Evolutionary conservation across 2,329 filamentous ascomycete species (phyloP).

Genomic region (Diatrype stigma): DNA sequence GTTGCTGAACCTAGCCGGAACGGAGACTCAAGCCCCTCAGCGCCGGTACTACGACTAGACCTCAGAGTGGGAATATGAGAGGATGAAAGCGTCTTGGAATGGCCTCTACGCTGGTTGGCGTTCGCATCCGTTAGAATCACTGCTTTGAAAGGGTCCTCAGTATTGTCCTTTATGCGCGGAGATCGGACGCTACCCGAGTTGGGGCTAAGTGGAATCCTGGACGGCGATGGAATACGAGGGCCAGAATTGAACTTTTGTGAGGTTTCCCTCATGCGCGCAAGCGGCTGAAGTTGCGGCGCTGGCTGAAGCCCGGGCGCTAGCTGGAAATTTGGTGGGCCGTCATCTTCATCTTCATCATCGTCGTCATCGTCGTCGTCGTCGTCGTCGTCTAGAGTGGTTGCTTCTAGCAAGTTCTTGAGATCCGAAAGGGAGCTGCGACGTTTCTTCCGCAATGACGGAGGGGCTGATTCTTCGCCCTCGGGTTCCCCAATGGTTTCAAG

Average conservation of each 20-base stretch:
- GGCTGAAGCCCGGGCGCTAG: constrained; percentile 4
- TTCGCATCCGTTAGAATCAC: constrained; percentile 13
- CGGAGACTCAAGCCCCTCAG: constrained; percentile 21
- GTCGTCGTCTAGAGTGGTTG: constrained; percentile 48
- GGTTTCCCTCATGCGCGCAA: constrained; percentile 50
- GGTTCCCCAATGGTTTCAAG: constrained; percentile 59
- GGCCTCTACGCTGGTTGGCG: constrained; percentile 25
- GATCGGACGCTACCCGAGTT: constrained; percentile 24
- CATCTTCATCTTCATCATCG: too few relatives aligned
- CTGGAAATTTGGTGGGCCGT: constrained; percentile 5
- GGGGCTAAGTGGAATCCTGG: constrained; percentile 51
- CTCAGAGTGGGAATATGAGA: constrained; percentile 53
- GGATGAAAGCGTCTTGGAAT: constrained; percentile 48
- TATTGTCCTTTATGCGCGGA: constrained; percentile 49
- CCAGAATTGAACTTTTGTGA: constrained; percentile 55
- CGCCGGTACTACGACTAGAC: constrained; percentile 30
- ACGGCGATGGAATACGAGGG: constrained; percentile 40
- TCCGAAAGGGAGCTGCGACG: constrained; percentile 89
- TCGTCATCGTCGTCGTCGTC: constrained; percentile 33
- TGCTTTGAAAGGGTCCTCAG: constrained; percentile 21
- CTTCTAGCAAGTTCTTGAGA: constrained; percentile 64
- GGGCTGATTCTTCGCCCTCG: constrained; percentile 35
- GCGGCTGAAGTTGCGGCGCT: constrained; percentile 34
- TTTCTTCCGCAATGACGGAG: constrained; percentile 63
- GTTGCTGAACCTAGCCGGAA: constrained; percentile 32